Evolutionary conservation across 305 asterid genomes (phyloP), one percentile per base, ranked within the genome.

Genomic region (Fraxinus ornus): DNA sequence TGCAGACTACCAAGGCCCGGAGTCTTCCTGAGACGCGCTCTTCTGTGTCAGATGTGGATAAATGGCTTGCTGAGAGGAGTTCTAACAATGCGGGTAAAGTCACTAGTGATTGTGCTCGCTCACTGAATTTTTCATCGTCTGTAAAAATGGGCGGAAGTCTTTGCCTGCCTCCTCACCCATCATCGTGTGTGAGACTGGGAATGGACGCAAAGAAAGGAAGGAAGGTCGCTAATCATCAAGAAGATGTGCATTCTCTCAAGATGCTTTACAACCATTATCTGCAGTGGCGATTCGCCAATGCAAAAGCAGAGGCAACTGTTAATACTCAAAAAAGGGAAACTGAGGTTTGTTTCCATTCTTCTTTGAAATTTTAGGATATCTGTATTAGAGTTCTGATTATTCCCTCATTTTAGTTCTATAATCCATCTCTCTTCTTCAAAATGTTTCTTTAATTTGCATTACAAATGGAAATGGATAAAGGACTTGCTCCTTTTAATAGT

Each of bases 121-220:
- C 98, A 7, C 84, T 94, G 84, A 91, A 88, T 85, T 90, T 93
- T 79, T 83, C 94, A 7, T 81, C 93, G 52, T 87, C 86, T 22
- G 47, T 66, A 76, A 91, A 83, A 88, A 84, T 71, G 35, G 93
- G 92, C 17, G 92, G 88, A 68, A 90, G 83, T 80, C 60, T 82
- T 87, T 83, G 90, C 76, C 88, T 90, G 88, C 99, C 99, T 74
- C 97, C 97, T n/a, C 95, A 92, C 79, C 97, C 97, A 15, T 84
- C 91, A 0, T 82, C 91, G 33, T 68, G 83, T 80, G 62, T 84
- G 15, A 88, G 93, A 82, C 82, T 85, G 47, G 93, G 91, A 39
- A 35, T 88, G 21, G 95, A 93, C 87, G 82, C 78, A 19, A 92
- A 85, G 89, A 94, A 94, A 91, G 93, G 90, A 71, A 89, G 84